phyloP scores from a whole-genome alignment of 495 filamentous ascomycete genomes.

The Cudoniella acicularis region DNA sequence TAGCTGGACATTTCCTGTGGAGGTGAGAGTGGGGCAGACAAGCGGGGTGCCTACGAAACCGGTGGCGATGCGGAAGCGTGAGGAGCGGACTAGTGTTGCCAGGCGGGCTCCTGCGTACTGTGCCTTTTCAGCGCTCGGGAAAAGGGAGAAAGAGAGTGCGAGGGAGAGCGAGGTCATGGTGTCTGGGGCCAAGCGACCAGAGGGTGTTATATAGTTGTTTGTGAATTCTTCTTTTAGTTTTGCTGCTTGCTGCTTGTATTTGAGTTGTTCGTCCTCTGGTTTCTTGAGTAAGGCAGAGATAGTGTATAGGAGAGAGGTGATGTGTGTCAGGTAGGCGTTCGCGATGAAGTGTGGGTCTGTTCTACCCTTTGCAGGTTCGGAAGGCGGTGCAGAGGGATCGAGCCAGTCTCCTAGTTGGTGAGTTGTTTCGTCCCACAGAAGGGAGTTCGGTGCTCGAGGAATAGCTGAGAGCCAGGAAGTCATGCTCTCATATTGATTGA shows the following conservation, averaged over 20 bases:
- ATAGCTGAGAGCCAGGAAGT: slow-evolving; percentile 46
- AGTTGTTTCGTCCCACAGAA: slow-evolving; percentile 36
- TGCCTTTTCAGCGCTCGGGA: slow-evolving; percentile 31
- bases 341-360: slow-evolving; percentile 42
- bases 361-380: slow-evolving; percentile 35
- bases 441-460: slow-evolving; percentile 32
- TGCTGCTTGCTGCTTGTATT: background rate
- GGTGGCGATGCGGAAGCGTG: slow-evolving; percentile 44
- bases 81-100: slow-evolving; percentile 32
- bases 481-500: slow-evolving; percentile 41
- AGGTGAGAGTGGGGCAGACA: slow-evolving; percentile 39
- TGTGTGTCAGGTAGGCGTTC: slow-evolving; percentile 49
- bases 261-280: background rate
- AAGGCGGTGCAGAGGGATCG: slow-evolving; percentile 43
- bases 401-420: slow-evolving; percentile 51
- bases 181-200: slow-evolving; percentile 37
- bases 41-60: slow-evolving; percentile 53
- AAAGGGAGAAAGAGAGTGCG: slow-evolving; percentile 41
- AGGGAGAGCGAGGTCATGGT: slow-evolving; percentile 46
- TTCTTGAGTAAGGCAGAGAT: slow-evolving; percentile 32
- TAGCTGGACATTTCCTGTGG: slow-evolving; percentile 28
- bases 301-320: slow-evolving; percentile 33
- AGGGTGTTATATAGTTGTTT: slow-evolving; percentile 35
- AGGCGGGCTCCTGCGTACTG: slow-evolving; percentile 35
- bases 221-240: slow-evolving; percentile 29